A percentile compares a stretch with the other conserved stretches of the same genome.
Evolutionary conservation across 495 filamentous ascomycete genomes (phyloP).

Genomic region (Haplographium delicatum): DNA sequence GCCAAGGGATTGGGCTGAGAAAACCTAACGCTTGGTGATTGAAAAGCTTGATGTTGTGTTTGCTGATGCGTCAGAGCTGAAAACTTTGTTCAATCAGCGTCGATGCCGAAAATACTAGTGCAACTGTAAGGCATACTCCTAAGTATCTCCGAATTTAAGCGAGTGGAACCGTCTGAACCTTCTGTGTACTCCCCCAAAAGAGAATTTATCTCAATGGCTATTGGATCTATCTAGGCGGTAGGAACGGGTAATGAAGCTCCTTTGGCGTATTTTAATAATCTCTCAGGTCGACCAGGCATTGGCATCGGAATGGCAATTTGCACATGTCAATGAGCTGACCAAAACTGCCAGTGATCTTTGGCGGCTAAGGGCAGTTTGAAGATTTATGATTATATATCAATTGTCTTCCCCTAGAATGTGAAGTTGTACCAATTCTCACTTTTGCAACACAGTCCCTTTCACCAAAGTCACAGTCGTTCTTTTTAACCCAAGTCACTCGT

Average conservation of each 20-base stretch:
- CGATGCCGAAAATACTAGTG: neutral
- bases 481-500: constrained; percentile 4
- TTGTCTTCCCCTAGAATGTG: neutral
- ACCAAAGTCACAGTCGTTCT: neutral
- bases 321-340: too few species aligned
- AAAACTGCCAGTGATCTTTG: too few species aligned
- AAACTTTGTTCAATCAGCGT: neutral
- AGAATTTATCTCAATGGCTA: too few species aligned
- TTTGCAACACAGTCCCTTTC: neutral
- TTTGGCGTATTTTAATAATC: neutral
- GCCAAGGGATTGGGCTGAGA: neutral
- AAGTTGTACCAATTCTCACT: neutral
- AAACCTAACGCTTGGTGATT: neutral
- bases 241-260: neutral
- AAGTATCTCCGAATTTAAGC: neutral
- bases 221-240: neutral
- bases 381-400: too few species aligned
- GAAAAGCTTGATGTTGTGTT: neutral
- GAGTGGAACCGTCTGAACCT: neutral
- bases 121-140: neutral
- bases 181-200: too few species aligned
- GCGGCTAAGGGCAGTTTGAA: too few species aligned
- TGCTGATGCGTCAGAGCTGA: constrained; percentile 3
- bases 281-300: neutral
- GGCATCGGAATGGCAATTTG: neutral